phyloP scores from a whole-genome alignment of 495 filamentous ascomycete species.

The Penicillium waksmanii region DNA sequence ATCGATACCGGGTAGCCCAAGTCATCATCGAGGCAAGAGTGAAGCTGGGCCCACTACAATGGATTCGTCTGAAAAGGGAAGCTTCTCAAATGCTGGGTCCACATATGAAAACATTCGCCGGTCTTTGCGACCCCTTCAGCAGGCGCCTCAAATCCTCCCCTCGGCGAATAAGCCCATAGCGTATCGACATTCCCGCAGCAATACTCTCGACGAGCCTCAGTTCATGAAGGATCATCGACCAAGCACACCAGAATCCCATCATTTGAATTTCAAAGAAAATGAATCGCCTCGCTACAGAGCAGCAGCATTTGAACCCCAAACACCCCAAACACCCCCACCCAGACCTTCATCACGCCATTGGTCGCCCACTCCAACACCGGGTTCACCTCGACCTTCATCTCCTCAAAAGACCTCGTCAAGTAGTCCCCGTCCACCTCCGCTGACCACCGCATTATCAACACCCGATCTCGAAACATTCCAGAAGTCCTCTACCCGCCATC shows the following conservation, averaged over 20 bases:
- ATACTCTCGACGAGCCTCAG: conserved; percentile 47
- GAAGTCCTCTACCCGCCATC: conserved; percentile 82
- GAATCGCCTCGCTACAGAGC: conserved; percentile 34
- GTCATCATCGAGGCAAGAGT: conserved; percentile 78
- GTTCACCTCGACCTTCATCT: conserved; percentile 40
- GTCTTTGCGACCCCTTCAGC: conserved; percentile 76
- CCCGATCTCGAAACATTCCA: conserved; percentile 80
- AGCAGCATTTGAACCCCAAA: conserved; percentile 28
- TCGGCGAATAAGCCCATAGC: conserved; percentile 32
- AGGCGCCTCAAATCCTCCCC: conserved; percentile 60
- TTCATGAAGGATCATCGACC: conserved; percentile 41
- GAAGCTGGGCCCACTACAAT: conserved; percentile 57
- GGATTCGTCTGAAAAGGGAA: conserved; percentile 24
- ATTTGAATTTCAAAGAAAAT: conserved; percentile 37
- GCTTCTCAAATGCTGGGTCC: conserved; percentile 50
- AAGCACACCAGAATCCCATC: conserved; percentile 36
- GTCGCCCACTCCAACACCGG: conserved; percentile 31
- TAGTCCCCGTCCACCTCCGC: conserved; percentile 42
- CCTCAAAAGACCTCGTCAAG: conserved; percentile 48
- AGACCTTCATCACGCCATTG: conserved; percentile 37
- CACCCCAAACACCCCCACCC: conserved; percentile 37
- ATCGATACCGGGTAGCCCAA: conserved; percentile 57
- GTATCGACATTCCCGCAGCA: conserved; percentile 46
- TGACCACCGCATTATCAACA: conserved; percentile 55
- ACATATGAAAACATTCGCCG: conserved; percentile 74